Evolutionary conservation across 495 filamentous ascomycete genomes (phyloP).

Genomic region (Penicillium coprophilum): DNA sequence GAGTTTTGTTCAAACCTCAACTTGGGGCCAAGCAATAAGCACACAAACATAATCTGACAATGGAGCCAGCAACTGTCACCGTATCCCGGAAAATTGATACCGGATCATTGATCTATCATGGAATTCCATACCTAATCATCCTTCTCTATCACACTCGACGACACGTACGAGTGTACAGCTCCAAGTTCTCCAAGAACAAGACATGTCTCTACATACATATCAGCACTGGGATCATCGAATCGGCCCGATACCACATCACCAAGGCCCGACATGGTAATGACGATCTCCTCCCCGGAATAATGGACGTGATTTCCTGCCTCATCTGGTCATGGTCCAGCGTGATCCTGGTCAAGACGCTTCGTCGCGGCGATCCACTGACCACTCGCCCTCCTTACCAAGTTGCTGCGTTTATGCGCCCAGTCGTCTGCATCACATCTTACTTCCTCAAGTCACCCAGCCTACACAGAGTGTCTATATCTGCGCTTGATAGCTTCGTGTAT

Average conservation of each 20-base stretch:
- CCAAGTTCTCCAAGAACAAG: neutral
- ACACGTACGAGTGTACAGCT: neutral
- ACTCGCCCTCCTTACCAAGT: conserved; percentile 1
- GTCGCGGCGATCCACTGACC: conserved; percentile 3
- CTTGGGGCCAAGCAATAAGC: neutral
- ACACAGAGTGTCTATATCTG: conserved; percentile 5
- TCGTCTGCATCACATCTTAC: neutral
- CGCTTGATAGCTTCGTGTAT: conserved; percentile 7
- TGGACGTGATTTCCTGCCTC: conserved; percentile 6
- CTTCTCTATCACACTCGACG: conserved; percentile 4
- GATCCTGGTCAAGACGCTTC: conserved; percentile 7
- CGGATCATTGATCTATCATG: no score
- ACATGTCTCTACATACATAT: conserved; percentile 1
- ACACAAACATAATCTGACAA: neutral
- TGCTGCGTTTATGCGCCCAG: neutral
- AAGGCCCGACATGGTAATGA: neutral
- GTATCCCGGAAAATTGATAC: no score
- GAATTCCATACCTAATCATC: neutral
- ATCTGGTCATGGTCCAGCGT: conserved; percentile 9
- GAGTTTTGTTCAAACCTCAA: neutral
- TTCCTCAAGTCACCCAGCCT: neutral
- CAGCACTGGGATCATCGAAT: neutral
- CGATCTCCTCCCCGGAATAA: neutral
- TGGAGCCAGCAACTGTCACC: neutral
- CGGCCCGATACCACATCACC: neutral